A percentile compares a stretch with the other conserved stretches of the same genome.
phyloP scores from a whole-genome alignment of 2,329 filamentous ascomycete genomes.

The Monilinia aucupariae region DNA sequence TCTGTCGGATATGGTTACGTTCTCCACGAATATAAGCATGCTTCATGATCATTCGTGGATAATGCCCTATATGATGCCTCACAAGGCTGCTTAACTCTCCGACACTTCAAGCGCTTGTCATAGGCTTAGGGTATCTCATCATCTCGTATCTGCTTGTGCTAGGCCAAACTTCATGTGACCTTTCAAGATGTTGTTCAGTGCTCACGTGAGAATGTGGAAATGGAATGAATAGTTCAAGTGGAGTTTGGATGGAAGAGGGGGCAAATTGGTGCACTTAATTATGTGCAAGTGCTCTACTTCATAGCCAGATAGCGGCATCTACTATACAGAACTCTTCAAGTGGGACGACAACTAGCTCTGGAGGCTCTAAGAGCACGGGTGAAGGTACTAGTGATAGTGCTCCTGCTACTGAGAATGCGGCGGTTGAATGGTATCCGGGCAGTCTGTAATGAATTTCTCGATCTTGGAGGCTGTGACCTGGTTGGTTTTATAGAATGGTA shows the following conservation, averaged over 20 bases:
- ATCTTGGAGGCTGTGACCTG: slow-evolving; percentile 2
- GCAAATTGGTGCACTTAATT: slow-evolving; percentile 51
- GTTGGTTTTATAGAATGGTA: not conserved
- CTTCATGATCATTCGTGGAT: too few species aligned
- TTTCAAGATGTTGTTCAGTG: too few species aligned
- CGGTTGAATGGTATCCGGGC: not conserved
- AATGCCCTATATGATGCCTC: not conserved
- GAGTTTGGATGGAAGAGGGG: slow-evolving; percentile 40
- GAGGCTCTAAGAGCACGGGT: not conserved
- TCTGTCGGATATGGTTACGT: too few species aligned
- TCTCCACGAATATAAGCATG: too few species aligned
- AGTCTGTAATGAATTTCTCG: not conserved
- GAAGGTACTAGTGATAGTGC: not conserved
- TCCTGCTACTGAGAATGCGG: not conserved
- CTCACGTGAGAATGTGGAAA: slow-evolving; percentile 31
- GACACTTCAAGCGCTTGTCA: not conserved
- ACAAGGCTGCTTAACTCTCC: not conserved
- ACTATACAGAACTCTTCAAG: slow-evolving; percentile 44
- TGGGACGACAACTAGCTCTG: slow-evolving; percentile 9
- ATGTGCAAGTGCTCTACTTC: slow-evolving; percentile 42
- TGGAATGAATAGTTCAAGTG: slow-evolving; percentile 42
- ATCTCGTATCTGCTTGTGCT: not conserved
- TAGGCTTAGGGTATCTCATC: not conserved
- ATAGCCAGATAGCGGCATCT: slow-evolving; percentile 32
- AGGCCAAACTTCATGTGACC: too few species aligned